Evolutionary conservation across 768 basidiomycete species (phyloP).

Genomic region (Dioszegia crocea): DNA sequence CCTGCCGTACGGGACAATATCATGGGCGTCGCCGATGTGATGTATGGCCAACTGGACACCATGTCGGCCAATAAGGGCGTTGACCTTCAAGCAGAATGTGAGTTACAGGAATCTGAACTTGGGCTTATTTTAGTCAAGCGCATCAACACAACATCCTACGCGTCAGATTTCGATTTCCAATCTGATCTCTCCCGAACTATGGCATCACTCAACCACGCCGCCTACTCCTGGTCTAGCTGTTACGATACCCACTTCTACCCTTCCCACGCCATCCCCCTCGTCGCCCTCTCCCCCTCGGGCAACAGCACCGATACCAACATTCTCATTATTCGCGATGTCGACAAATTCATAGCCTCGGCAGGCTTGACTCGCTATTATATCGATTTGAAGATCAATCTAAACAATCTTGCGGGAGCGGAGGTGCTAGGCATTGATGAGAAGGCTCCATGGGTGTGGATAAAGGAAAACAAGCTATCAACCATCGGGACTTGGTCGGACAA

Average conservation of each 20-base stretch:
- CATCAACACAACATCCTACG: slow-evolving; percentile 14
- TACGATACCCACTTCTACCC: slow-evolving; percentile 15
- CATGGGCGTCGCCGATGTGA: slow-evolving; percentile 11
- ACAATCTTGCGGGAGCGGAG: slow-evolving; percentile 9
- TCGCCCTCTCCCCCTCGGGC: slow-evolving; percentile 8
- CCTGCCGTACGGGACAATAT: slow-evolving; percentile 10
- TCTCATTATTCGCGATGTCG: slow-evolving; percentile 21
- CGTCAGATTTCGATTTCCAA: slow-evolving; percentile 26
- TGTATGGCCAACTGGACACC: slow-evolving; percentile 16
- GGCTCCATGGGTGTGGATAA: slow-evolving; percentile 12
- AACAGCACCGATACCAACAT: not conserved
- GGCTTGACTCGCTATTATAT: slow-evolving; percentile 1
- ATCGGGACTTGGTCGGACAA: slow-evolving; percentile 17
- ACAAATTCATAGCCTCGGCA: not conserved
- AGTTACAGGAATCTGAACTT: too few species aligned
- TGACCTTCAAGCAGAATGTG: slow-evolving; percentile 10
- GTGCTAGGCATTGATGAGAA: slow-evolving; percentile 15
- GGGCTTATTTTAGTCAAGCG: slow-evolving; percentile 19
- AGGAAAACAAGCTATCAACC: not conserved
- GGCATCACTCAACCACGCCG: slow-evolving; percentile 17
- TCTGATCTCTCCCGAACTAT: slow-evolving; percentile 16
- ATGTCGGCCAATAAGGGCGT: slow-evolving; percentile 12
- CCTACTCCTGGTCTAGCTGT: slow-evolving; percentile 18
- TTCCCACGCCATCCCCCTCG: slow-evolving; percentile 17
- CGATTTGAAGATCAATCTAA: not conserved